Percentiles rank a stretch among this genome's conserved stretches.
These are phyloP conservation scores for Ogataea methanolica DNA, from an alignment of 805 yeast genomes.

Conservation along the genomic window DNA sequence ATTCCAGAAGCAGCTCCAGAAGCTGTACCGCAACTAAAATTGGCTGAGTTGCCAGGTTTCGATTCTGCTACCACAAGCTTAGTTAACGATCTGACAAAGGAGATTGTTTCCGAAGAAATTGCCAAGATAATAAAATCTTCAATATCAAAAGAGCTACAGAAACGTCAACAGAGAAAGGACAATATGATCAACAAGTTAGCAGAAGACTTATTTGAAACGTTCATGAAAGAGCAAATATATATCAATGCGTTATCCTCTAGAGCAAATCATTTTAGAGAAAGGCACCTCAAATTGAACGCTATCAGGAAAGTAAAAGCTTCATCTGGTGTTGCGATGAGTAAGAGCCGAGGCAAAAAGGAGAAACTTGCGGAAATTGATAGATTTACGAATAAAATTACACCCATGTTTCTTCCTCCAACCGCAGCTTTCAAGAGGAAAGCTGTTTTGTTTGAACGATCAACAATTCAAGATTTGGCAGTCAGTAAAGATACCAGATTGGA, in stretches of 20 bases:
- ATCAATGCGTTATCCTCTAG: conserved; percentile 35
- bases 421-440: conserved; percentile 32
- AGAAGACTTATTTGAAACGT: conserved; percentile 52
- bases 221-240: conserved; percentile 53
- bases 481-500: conserved; percentile 35
- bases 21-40: conserved; percentile 9
- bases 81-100: conserved; percentile 19
- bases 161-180: conserved; percentile 4
- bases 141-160: conserved; percentile 1
- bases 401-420: conserved; percentile 16
- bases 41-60: conserved; percentile 27
- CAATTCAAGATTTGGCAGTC: no score
- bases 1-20: no score
- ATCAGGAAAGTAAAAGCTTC: conserved; percentile 30
- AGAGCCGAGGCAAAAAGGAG: conserved; percentile 31
- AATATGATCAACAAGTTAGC: conserved; percentile 36
- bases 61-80: conserved; percentile 26
- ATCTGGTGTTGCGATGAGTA: conserved; percentile 22
- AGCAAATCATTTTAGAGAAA: conserved; percentile 40
- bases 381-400: conserved; percentile 25
- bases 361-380: conserved; percentile 34
- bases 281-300: conserved; percentile 26
- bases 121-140: conserved; percentile 2
- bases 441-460: no score
- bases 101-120: conserved; percentile 27